Percentiles rank a stretch among this genome's conserved stretches.
phyloP scores from a whole-genome alignment of 1,139 yeast species.

The Pichia sp. region DNA sequence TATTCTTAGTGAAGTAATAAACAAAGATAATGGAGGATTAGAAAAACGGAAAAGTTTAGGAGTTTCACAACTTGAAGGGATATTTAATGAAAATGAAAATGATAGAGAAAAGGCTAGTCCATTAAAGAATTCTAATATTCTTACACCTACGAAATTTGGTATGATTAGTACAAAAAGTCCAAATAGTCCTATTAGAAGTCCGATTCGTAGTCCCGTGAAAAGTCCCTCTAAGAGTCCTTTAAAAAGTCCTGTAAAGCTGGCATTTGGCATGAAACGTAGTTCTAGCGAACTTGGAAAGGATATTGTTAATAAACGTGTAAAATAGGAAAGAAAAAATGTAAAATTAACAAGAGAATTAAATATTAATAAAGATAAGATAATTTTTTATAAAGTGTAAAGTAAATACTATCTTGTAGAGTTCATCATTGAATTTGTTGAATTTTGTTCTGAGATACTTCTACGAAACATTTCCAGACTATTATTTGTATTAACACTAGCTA shows the following conservation, averaged over 20 bases:
- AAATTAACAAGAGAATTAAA: too few relatives aligned
- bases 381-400: too few relatives aligned
- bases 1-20: neutral
- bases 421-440: neutral
- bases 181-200: neutral
- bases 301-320: neutral
- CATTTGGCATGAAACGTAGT: slow-evolving; percentile 10
- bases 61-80: too few relatives aligned
- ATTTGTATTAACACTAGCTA: slow-evolving; percentile 28
- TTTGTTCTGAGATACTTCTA: slow-evolving; percentile 25
- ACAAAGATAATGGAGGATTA: neutral
- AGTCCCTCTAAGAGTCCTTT: neutral
- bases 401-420: too few relatives aligned
- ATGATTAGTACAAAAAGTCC: neutral
- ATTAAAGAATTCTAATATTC: neutral
- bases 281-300: neutral
- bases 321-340: too few relatives aligned
- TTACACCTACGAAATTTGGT: neutral
- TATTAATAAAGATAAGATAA: too few relatives aligned
- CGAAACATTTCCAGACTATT: slow-evolving; percentile 32
- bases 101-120: neutral
- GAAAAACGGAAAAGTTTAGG: neutral
- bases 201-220: slow-evolving; percentile 1
- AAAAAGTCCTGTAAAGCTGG: neutral
- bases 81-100: neutral